Percentiles rank a stretch among this genome's conserved stretches.
These are phyloP conservation scores for Halophytophthora polymorphica DNA, from an alignment of 352 stramenopile species.

Conservation along the genomic window DNA sequence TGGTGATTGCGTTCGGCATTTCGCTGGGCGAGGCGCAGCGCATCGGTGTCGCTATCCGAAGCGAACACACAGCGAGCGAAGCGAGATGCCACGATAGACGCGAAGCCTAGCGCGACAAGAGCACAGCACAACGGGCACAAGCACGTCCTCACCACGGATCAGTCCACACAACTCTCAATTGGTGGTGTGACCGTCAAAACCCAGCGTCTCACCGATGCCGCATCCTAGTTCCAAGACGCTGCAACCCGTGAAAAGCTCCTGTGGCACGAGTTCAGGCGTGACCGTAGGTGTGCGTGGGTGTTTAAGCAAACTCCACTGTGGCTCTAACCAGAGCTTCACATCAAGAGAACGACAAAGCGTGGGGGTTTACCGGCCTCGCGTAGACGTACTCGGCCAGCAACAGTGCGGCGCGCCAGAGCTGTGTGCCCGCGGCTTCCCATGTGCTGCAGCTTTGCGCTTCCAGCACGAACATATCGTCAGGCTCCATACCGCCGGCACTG, in stretches of 20 bases:
- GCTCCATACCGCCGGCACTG: neutral
- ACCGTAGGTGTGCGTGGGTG: no score
- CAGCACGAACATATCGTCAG: conserved; percentile 17
- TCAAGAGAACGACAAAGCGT: no score
- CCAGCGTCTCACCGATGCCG: conserved; percentile 41
- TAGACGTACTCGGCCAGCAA: conserved; percentile 53
- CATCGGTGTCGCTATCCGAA: conserved; percentile 36
- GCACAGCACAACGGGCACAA: neutral
- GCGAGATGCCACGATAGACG: conserved; percentile 36
- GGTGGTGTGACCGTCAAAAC: neutral
- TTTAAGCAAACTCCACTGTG: no score
- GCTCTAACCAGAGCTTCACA: no score
- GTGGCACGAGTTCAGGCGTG: neutral
- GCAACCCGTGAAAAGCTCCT: conserved; percentile 26
- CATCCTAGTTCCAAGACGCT: conserved; percentile 54
- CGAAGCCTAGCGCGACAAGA: conserved; percentile 29
- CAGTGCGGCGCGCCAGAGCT: conserved; percentile 57
- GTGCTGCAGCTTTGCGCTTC: conserved; percentile 16
- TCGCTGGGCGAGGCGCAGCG: conserved; percentile 29
- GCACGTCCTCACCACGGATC: no score
- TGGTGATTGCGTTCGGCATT: conserved; percentile 35
- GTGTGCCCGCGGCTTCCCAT: conserved; percentile 35
- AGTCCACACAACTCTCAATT: conserved; percentile 1
- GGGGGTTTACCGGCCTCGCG: conserved; percentile 17
- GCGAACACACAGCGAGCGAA: conserved; percentile 38